Evolutionary conservation across 2,329 filamentous ascomycete species (phyloP).

Genomic region (Penicillium sp.): DNA sequence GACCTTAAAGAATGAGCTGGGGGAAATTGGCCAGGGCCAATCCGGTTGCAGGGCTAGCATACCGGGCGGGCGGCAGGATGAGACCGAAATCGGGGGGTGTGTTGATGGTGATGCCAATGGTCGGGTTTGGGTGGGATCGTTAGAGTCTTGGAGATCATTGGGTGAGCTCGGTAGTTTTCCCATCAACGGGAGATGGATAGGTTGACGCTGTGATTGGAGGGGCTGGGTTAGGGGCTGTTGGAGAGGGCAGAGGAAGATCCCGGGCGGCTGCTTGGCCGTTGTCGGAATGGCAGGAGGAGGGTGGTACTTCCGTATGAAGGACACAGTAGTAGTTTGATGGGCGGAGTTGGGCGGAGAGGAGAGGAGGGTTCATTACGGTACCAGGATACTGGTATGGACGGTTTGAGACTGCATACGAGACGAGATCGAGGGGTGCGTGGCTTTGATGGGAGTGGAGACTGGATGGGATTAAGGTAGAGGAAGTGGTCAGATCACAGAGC

Average conservation of each 20-base stretch:
- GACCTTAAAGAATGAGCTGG: constrained; percentile 30
- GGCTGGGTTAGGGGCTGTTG: not conserved
- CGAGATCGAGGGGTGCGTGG: not conserved
- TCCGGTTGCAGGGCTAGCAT: constrained; percentile 17
- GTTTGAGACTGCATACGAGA: constrained; percentile 19
- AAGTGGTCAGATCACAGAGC: not conserved
- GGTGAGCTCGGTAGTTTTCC: not conserved
- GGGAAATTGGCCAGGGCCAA: constrained; percentile 21
- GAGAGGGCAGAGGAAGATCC: constrained; percentile 11
- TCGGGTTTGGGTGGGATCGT: not conserved
- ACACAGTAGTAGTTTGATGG: not conserved
- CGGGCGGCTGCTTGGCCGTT: constrained; percentile 33
- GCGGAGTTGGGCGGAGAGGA: constrained; percentile 3
- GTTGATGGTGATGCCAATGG: not conserved
- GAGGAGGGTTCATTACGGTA: not conserved
- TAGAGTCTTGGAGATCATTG: not conserved
- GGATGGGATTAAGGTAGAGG: not conserved
- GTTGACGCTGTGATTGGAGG: not conserved
- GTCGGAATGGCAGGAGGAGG: constrained; percentile 27
- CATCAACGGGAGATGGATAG: not conserved
- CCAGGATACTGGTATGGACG: not conserved
- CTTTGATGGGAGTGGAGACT: not conserved
- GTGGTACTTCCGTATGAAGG: not conserved
- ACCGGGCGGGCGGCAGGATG: constrained; percentile 18
- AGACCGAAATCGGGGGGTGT: constrained; percentile 33